Base-by-base conservation (phyloP, 495 filamentous ascomycete species). In the Talaromyces borbonicus region DNA sequence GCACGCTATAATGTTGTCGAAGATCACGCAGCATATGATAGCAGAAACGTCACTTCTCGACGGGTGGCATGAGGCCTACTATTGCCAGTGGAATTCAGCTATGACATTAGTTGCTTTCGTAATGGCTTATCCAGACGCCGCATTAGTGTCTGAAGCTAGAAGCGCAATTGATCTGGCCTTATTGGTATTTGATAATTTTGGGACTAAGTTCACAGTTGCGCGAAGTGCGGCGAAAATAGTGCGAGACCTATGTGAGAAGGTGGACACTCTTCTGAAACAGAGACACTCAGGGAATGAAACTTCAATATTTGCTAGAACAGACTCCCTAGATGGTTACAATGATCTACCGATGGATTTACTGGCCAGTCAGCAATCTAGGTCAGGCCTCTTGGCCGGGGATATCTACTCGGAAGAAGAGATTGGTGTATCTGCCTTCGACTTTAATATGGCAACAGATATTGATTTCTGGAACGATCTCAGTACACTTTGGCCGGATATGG, bases 21-120 rank as follows among this genome's bases (percentile, higher is more conserved):
- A 59, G 11, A 73, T 78, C 5, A 63, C 68, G 23, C 63, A 72
- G 43, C 74, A 80, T 47, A 52, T 71, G 1, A 51, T 78, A 6
- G 52, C 57, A 0, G 54, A 59, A 16, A 74, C 71, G 4, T 51
- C 58, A 11, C 51, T 76, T 35, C 58, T 79, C 0, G 52, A 52
- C 8, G 71, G 73, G 4, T 75, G 71, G 67, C 60, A 71, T 45
- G 68, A 74, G 48, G 63, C 58, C 2, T 78, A 71, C 33, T 67
- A 72, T 19, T 74, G 60, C 53, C 68, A 74, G 49, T 77, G 73
- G 73, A 74, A 75, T 40, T 66, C 70, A 2, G 53, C 66, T 15
- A 62, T 77, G 47, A 61, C 72, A 3, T 51, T 77, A 5, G 53
- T 77, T 11, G 75, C 71, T 4, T 78, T 70, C 36, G 44, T 69